Conservation (phyloP, 176 grass and related monocot genomes). For the Oryza longistaminata region DNA sequence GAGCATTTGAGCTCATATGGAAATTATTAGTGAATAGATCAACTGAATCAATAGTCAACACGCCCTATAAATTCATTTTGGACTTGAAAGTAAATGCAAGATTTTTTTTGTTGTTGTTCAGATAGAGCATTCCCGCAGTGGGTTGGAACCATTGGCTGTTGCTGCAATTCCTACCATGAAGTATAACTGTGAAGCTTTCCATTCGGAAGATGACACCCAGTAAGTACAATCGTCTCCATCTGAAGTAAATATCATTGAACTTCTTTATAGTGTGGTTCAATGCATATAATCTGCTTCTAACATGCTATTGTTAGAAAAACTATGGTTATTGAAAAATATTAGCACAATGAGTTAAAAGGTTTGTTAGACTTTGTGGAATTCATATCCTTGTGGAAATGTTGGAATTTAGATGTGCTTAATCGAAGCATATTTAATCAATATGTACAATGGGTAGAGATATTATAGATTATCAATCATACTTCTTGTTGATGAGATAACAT, state of each 20-base stretch:
- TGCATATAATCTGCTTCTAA: not conserved
- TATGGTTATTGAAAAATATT: not conserved
- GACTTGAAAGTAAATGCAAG: constrained; percentile 16
- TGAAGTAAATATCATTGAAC: constrained; percentile 2
- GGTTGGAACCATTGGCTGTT: constrained; percentile 72
- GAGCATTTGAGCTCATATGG: not conserved
- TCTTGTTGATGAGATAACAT: not conserved
- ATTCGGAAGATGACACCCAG: constrained; percentile 66
- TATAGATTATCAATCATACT: not conserved
- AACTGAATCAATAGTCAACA: not conserved
- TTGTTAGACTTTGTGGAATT: not conserved
- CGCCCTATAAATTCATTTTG: not conserved
- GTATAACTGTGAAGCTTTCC: constrained; percentile 53
- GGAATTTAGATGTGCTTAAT: not conserved
- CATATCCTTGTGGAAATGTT: not conserved
- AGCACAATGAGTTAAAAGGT: not conserved
- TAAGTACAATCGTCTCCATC: constrained; percentile 47
- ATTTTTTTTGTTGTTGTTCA: constrained; percentile 28
- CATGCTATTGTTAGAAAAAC: not conserved
- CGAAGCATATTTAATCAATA: not conserved
- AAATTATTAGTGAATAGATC: not conserved
- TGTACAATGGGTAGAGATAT: not conserved
- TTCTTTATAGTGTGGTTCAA: not conserved
- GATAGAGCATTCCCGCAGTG: constrained; percentile 46
- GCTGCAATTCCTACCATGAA: constrained; percentile 69